These are phyloP conservation scores for Chaetomium globosum DNA, from an alignment of 2,329 filamentous ascomycete genomes.

Conservation along the genomic window DNA sequence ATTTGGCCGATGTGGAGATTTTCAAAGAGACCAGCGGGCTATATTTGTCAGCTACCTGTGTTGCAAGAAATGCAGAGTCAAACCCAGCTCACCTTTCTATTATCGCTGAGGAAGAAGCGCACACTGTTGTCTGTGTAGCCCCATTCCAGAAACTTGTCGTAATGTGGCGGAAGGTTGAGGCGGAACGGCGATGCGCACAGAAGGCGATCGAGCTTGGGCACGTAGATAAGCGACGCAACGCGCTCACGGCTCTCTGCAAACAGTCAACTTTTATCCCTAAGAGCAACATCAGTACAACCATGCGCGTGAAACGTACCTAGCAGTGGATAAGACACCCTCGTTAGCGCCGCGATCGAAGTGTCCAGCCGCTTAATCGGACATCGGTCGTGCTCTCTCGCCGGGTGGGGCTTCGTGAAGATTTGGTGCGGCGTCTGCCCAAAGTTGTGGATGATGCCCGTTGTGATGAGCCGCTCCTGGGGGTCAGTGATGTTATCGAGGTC, in stretches of 20 bases:
- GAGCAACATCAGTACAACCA: background rate
- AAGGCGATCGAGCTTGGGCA: conserved; percentile 77
- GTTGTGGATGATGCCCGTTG: conserved; percentile 96
- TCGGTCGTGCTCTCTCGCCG: conserved; percentile 68
- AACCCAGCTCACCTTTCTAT: conserved; percentile 61
- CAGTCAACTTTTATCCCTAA: conserved; percentile 16
- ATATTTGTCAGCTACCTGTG: conserved; percentile 23
- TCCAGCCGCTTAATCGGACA: conserved; percentile 73
- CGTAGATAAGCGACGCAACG: conserved; percentile 77
- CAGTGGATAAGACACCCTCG: conserved; percentile 75
- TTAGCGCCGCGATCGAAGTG: conserved; percentile 73
- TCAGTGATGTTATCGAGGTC: conserved; percentile 91
- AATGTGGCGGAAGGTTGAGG: conserved; percentile 80
- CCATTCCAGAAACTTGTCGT: conserved; percentile 94
- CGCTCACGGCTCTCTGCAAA: conserved; percentile 68
- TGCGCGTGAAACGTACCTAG: conserved; percentile 54
- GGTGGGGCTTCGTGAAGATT: conserved; percentile 82
- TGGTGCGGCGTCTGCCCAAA: conserved; percentile 98
- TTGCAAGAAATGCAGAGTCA: background rate
- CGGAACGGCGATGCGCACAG: conserved; percentile 82
- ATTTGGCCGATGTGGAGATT: conserved; percentile 91
- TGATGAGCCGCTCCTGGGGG: conserved; percentile 80
- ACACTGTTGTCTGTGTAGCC: conserved; percentile 92
- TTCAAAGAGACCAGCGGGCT: conserved; percentile 82
- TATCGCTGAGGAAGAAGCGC: conserved; percentile 85